phyloP scores from a whole-genome alignment of 768 basidiomycete species.

The Thelephora ganbajun region DNA sequence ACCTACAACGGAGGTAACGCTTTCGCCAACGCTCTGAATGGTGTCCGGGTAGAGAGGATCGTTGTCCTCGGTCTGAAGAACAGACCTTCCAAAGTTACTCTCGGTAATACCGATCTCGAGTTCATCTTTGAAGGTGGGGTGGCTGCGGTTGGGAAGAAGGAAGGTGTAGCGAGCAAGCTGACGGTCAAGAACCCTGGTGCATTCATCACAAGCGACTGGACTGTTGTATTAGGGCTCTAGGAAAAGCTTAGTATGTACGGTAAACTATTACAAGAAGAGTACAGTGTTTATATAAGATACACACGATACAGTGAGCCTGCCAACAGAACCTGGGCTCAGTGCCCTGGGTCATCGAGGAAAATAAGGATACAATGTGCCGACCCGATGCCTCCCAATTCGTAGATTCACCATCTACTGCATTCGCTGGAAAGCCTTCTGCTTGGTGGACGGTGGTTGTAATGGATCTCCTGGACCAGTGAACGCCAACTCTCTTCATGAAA shows the following conservation, averaged over 20 bases:
- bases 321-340: too few species aligned
- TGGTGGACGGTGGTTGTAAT: neutral
- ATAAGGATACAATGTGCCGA: too few species aligned
- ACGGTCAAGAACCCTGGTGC: slow-evolving; percentile 65
- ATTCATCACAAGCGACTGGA: slow-evolving; percentile 49
- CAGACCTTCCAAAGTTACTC: slow-evolving; percentile 48
- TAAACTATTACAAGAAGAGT: too few species aligned
- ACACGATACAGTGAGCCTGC: too few species aligned
- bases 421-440: too few species aligned
- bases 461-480: neutral
- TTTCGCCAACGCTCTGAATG: slow-evolving; percentile 50
- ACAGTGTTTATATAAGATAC: too few species aligned
- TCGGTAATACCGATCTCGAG: slow-evolving; percentile 35
- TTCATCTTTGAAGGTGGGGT: slow-evolving; percentile 60
- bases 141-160: slow-evolving; percentile 39
- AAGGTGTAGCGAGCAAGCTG: slow-evolving; percentile 53
- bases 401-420: too few species aligned
- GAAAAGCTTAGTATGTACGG: neutral
- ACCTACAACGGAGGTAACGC: slow-evolving; percentile 43
- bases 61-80: slow-evolving; percentile 58
- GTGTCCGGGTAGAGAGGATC: slow-evolving; percentile 73
- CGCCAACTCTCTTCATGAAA: neutral
- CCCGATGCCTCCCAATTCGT: too few species aligned
- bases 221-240: slow-evolving; percentile 22
- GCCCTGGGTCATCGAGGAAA: too few species aligned